phyloP scores from a whole-genome alignment of 1,139 yeast species.

The Suhomyces kunorum region DNA sequence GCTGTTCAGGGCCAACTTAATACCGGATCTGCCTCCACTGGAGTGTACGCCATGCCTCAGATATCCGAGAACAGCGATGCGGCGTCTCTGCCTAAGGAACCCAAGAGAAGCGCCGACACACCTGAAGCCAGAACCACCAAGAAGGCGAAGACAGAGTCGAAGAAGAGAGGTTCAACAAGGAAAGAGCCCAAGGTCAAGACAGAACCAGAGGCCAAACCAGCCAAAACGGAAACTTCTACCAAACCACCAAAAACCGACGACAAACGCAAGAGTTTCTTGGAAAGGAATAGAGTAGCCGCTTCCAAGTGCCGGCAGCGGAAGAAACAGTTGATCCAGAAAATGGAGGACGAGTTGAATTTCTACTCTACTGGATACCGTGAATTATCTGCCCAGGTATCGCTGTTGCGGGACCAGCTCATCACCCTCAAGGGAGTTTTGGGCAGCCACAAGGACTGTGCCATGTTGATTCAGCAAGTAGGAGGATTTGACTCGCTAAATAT shows the following conservation, averaged over 20 bases:
- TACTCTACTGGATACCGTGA: constrained; percentile 73
- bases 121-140: constrained; percentile 6
- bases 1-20: no score
- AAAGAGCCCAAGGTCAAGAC: constrained; percentile 10
- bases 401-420: constrained; percentile 60
- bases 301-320: constrained; percentile 93
- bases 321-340: constrained; percentile 80
- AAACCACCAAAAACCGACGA: constrained; percentile 41
- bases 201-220: constrained; percentile 8
- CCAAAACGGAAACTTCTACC: neutral
- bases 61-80: constrained; percentile 6
- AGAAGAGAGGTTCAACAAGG: constrained; percentile 5
- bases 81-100: constrained; percentile 8
- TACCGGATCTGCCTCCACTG: no score
- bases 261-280: constrained; percentile 79
- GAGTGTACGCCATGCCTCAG: constrained; percentile 7
- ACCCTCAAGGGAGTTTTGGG: constrained; percentile 44
- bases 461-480: constrained; percentile 37
- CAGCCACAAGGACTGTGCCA: constrained; percentile 44
- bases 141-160: constrained; percentile 15
- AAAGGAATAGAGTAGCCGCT: constrained; percentile 92
- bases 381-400: constrained; percentile 58
- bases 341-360: constrained; percentile 74
- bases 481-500: constrained; percentile 39
- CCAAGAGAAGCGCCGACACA: constrained; percentile 16